Base-by-base conservation (phyloP, 2,329 filamentous ascomycete genomes). In the Hypoxylon sp. region DNA sequence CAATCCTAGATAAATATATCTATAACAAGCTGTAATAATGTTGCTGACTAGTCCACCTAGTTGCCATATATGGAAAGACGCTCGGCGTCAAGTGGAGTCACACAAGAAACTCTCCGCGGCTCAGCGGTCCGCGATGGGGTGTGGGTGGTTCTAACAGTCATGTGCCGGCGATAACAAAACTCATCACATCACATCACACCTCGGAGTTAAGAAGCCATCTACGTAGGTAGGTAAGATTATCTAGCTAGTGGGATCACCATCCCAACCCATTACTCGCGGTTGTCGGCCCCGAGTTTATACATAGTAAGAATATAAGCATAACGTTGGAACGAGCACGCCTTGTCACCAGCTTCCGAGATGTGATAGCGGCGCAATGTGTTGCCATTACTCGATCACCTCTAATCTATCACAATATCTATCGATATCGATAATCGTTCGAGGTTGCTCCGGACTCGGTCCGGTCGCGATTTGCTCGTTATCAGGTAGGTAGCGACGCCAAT, bases 151-250 rank as follows among this genome's bases (percentile, higher is more conserved):
- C 42, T 37, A 50, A 61, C 47, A 26, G 62, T 70, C 68, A 71
- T 70, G 69, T 70, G 69, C 63, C 57, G 54, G 65, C 11, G 33
- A 33, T 63, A 60, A 44, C 50, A 50, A 52, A 37, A 46, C 53
- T 65, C 47, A 52, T 71, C 68, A 68, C 69, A 67, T 71, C 67
- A 53, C 60, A 67, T 70, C 68, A 69, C 69, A 65, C 50, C 44
- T 63, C 69, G 69, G 69, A 67, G 63, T 70, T 69, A 69, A 70
- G 61, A 46, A 39, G 17, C 24, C 22, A 10, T 33, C 44, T 50
- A 29, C 6, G 33, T 29, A 58, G 6, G 33, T 29, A 58, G 6
- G 14, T 50, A 24, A 26, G 19, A 31, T 14, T 35, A 37, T 46
- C 60, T 66, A 42, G 42, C 65, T 63, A 68, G 68, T 65, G 26